Evolutionary conservation across 768 basidiomycete species (phyloP), one percentile per base, ranked within the genome.

Genomic region (Gautieria morchelliformis): DNA sequence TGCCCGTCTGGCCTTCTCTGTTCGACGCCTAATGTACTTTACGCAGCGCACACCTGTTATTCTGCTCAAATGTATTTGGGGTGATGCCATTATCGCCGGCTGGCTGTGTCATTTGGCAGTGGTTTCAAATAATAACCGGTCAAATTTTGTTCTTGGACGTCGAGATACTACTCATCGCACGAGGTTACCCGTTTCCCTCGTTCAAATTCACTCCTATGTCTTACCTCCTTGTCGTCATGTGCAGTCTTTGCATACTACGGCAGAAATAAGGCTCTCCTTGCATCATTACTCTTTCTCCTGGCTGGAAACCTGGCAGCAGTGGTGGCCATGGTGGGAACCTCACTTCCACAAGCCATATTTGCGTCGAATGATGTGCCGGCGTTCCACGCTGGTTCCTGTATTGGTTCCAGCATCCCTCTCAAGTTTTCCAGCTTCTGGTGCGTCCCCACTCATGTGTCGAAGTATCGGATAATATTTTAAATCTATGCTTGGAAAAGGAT

Each of bases 61-160:
- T 53, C 52, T 53, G 52, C n/a, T 20, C 52, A 30, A 53, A 53
- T 19, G 35, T 20, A 8, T 53, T 53, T 41, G 52, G 52, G 9
- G 15, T 22, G 6, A 10, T 53, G 20, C 37, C n/a, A 5, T 17
- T 53, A 17, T 40, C 33, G 9, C n/a, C 37, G n/a, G 1, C 33
- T 11, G 52, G 32, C 17, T 53, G 52, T 53, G 3, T 17, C 2
- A 17, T 53, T 9, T 53, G 52, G 52, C 20, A 35, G 20, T 53
- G 52, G 52, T 45, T 53, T 53, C 52, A 53, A 41, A 35, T 53
- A 19, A 8, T 53, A 7, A 40, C 52, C 2, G 52, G 52, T 9
- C 52, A 53, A 41, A 20, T 41, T 2, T 44, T 53, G 39, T 53
- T 53, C 52, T 41, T 20, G 20, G 41, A 19, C 41, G 52, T 53